Conservation (phyloP, 2,329 filamentous ascomycete genomes). For the Coniochaeta ligniaria region DNA sequence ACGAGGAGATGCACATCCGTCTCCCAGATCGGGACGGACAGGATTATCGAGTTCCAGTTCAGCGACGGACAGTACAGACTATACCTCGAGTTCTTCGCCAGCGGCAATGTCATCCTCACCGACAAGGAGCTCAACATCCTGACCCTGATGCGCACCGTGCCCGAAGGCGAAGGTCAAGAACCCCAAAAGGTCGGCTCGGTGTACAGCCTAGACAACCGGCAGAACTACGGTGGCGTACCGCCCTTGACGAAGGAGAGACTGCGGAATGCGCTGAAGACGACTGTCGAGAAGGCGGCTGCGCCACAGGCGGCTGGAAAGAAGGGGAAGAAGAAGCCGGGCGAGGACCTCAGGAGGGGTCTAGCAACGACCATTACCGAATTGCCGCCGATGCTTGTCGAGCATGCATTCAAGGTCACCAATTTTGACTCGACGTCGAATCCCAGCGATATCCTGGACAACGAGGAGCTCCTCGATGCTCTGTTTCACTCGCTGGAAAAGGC, state of each 20-base stretch:
- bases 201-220: conserved; percentile 75
- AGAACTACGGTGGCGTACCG: conserved; percentile 75
- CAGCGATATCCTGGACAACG: conserved; percentile 61
- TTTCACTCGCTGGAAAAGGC: conserved; percentile 64
- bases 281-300: conserved; percentile 50
- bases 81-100: conserved; percentile 93
- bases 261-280: conserved; percentile 58
- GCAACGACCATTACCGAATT: conserved; percentile 82
- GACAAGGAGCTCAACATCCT: conserved; percentile 78
- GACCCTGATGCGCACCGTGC: conserved; percentile 71
- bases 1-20: conserved; percentile 77
- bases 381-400: conserved; percentile 81
- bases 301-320: conserved; percentile 50
- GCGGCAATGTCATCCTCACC: conserved; percentile 89
- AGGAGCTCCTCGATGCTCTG: conserved; percentile 57
- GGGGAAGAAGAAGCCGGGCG: conserved; percentile 64
- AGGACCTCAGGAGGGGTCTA: conserved; percentile 71
- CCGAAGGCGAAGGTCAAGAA: conserved; percentile 77
- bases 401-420: conserved; percentile 62
- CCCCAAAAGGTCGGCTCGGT: conserved; percentile 68
- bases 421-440: conserved; percentile 65
- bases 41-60: conserved; percentile 87
- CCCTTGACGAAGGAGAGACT: conserved; percentile 68
- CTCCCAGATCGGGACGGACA: conserved; percentile 82
- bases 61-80: conserved; percentile 84